Percentiles rank a stretch among this genome's conserved stretches.
These are phyloP conservation scores for Pseudonectria foliicola DNA, from an alignment of 2,329 filamentous ascomycete genomes.

Conservation along the genomic window DNA sequence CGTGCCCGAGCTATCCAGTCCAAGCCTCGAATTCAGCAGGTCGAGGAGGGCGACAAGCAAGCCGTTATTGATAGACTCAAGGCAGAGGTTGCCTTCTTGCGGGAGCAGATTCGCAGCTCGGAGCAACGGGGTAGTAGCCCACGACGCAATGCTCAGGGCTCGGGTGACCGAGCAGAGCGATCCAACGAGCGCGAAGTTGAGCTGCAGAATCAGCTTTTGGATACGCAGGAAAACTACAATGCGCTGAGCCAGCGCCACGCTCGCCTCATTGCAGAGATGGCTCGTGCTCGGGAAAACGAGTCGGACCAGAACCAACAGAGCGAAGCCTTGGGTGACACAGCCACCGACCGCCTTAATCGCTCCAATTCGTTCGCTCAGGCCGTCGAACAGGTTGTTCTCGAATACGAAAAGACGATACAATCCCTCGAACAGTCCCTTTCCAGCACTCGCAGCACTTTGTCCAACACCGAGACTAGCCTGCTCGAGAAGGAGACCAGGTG, in stretches of 20 bases:
- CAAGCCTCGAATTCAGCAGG: slow-evolving; percentile 91
- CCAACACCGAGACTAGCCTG: slow-evolving; percentile 76
- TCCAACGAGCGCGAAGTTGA: slow-evolving; percentile 81
- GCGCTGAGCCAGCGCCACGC: slow-evolving; percentile 87
- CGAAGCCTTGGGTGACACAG: slow-evolving; percentile 63
- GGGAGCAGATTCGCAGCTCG: slow-evolving; percentile 87
- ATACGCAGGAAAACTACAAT: slow-evolving; percentile 90
- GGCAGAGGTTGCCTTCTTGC: slow-evolving; percentile 85
- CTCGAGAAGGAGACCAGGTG: slow-evolving; percentile 92
- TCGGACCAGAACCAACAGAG: slow-evolving; percentile 48
- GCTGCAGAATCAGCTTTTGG: slow-evolving; percentile 86
- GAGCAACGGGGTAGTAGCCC: slow-evolving; percentile 47
- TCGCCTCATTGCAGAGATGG: slow-evolving; percentile 90
- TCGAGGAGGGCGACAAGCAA: slow-evolving; percentile 90
- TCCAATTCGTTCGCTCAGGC: slow-evolving; percentile 95
- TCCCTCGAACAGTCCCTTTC: slow-evolving; percentile 85
- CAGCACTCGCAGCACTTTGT: slow-evolving; percentile 75
- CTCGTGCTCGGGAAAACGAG: slow-evolving; percentile 71
- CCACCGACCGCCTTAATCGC: slow-evolving; percentile 81
- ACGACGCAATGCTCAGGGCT: slow-evolving; percentile 42
- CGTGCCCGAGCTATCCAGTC: slow-evolving; percentile 93
- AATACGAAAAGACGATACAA: slow-evolving; percentile 98
- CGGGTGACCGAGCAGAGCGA: slow-evolving; percentile 68
- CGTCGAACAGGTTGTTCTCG: slow-evolving; percentile 90
- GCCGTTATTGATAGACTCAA: slow-evolving; percentile 88